phyloP scores from a whole-genome alignment of 768 basidiomycete species.

The Clathrus columnatus region DNA sequence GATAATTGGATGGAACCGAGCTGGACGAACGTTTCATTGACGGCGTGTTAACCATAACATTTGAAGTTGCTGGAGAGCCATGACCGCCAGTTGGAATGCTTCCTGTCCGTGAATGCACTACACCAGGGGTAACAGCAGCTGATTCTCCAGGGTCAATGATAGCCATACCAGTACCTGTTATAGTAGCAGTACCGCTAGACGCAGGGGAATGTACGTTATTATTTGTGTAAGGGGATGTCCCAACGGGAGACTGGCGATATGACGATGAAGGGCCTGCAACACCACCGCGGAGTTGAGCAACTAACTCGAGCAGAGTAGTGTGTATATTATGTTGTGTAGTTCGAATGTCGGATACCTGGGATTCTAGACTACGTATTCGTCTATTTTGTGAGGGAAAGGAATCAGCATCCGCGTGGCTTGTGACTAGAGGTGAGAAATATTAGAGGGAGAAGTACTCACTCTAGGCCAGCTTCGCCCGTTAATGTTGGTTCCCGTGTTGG shows the following conservation, averaged over 20 bases:
- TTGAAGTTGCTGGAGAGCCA: background rate
- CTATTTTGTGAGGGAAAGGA: slow-evolving; percentile 32
- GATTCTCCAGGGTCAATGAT: slow-evolving; percentile 4
- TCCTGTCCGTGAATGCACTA: background rate
- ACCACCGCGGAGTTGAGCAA: slow-evolving; percentile 61
- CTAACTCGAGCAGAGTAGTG: slow-evolving; percentile 70
- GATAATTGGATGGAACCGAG: background rate
- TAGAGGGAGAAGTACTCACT: slow-evolving; percentile 44
- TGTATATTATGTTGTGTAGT: slow-evolving; percentile 68
- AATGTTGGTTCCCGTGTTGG: slow-evolving; percentile 80
- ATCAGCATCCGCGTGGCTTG: too few relatives aligned
- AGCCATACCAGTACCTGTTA: background rate
- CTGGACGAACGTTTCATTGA: background rate
- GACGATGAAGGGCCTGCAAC: background rate
- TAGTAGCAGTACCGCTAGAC: slow-evolving; percentile 2
- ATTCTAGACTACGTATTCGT: slow-evolving; percentile 83
- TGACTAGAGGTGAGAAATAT: slow-evolving; percentile 11
- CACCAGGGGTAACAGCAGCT: background rate
- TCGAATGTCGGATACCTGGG: slow-evolving; percentile 77
- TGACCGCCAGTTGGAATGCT: background rate
- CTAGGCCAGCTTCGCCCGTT: slow-evolving; percentile 81
- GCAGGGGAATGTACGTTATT: slow-evolving; percentile 8
- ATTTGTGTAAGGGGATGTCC: slow-evolving; percentile 4
- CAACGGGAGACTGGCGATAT: slow-evolving; percentile 37
- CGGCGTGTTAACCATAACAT: background rate